A percentile compares a stretch with the other conserved stretches of the same genome.
phyloP scores from a whole-genome alignment of 2,329 filamentous ascomycete species.

The Venturia asperata region DNA sequence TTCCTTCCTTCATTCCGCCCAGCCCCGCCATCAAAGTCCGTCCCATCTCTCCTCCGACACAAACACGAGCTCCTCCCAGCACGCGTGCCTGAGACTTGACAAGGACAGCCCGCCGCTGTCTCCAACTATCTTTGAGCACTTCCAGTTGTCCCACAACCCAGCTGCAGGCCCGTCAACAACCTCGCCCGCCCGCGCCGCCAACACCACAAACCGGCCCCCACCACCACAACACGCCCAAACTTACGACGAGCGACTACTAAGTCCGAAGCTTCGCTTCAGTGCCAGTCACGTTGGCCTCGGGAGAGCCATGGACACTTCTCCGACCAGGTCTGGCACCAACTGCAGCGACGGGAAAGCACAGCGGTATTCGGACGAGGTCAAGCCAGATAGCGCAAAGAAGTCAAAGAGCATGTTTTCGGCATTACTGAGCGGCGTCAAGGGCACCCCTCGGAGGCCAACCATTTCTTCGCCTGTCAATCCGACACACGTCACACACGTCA shows the following conservation, averaged over 20 bases:
- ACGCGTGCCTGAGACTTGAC: background rate
- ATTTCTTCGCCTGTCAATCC: conserved; percentile 98
- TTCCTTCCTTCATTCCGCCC: background rate
- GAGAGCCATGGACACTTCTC: conserved; percentile 36
- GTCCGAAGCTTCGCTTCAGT: conserved; percentile 47
- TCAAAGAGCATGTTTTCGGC: conserved; percentile 76
- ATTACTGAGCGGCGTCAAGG: conserved; percentile 62
- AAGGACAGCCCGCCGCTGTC: background rate
- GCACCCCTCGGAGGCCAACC: conserved; percentile 76
- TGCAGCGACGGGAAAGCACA: conserved; percentile 36
- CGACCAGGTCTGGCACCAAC: conserved; percentile 40
- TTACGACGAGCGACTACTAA: conserved; percentile 48
- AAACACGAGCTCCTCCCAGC: background rate
- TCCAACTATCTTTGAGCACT: background rate
- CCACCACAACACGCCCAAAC: conserved; percentile 26
- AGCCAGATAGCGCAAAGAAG: conserved; percentile 56
- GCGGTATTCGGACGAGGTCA: conserved; percentile 68
- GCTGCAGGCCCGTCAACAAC: background rate
- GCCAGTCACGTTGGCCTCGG: conserved; percentile 26
- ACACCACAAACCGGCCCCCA: background rate
- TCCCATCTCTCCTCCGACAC: background rate
- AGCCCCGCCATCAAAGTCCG: background rate
- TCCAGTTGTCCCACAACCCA: background rate
- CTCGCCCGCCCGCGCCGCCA: background rate
- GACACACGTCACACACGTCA: conserved; percentile 95